Conservation (phyloP, 2,329 filamentous ascomycete genomes). For the Aspergillus fructus region DNA sequence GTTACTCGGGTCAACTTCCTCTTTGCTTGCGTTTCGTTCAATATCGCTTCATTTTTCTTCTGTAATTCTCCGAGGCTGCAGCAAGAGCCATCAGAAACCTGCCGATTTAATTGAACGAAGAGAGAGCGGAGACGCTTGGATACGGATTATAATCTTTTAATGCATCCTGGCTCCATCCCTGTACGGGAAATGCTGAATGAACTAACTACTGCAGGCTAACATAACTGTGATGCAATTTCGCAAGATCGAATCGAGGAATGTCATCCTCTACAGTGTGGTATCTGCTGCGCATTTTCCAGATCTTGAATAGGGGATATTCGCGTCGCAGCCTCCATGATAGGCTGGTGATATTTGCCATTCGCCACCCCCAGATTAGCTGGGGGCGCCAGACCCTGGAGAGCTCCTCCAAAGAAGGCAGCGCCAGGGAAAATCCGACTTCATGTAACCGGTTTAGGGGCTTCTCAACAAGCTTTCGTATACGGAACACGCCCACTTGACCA, state of each 20-base stretch:
- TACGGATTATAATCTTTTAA: no score
- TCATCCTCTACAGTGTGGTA: background rate
- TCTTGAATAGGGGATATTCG: background rate
- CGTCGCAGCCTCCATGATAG: background rate
- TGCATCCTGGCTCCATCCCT: background rate
- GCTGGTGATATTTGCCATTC: background rate
- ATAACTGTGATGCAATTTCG: constrained; percentile 3
- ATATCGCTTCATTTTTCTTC: background rate
- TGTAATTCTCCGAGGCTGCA: background rate
- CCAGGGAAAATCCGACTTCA: background rate
- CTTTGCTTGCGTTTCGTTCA: background rate
- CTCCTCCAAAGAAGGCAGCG: background rate
- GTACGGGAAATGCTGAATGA: background rate
- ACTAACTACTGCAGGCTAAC: constrained; percentile 5
- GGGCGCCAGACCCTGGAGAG: background rate
- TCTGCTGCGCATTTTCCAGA: constrained; percentile 2
- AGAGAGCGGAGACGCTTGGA: background rate
- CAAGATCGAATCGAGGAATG: background rate
- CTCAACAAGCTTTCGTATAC: background rate
- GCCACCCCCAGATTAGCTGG: constrained; percentile 2
- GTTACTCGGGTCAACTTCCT: background rate
- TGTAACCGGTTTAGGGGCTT: background rate
- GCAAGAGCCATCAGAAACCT: background rate
- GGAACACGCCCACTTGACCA: background rate
- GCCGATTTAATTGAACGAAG: background rate